These are phyloP conservation scores for Xerocomus amazonicus DNA, from an alignment of 1,284 basidiomycete species.

Conservation along the genomic window DNA sequence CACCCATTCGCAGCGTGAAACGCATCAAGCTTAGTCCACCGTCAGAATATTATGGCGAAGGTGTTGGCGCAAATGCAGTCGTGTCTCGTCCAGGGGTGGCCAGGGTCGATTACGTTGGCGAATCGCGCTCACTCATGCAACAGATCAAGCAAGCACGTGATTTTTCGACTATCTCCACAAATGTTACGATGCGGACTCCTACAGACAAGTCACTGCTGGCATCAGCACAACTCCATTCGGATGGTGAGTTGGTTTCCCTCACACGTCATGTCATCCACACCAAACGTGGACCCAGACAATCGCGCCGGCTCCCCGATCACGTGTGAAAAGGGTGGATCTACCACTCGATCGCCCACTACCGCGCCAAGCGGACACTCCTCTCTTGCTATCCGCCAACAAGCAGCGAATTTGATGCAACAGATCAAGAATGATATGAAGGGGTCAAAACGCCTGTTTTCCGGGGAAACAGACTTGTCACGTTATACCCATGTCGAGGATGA, in stretches of 20 bases:
- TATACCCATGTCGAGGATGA: constrained; percentile 37
- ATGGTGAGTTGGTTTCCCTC: constrained; percentile 14
- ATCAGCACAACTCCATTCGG: neutral
- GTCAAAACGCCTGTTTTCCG: constrained; percentile 65
- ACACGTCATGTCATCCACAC: neutral
- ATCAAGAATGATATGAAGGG: constrained; percentile 74
- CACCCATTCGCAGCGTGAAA: constrained; percentile 67
- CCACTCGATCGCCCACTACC: constrained; percentile 23
- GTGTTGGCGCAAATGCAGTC: constrained; percentile 42
- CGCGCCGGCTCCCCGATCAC: constrained; percentile 9
- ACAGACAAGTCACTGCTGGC: constrained; percentile 11
- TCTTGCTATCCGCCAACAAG: constrained; percentile 67
- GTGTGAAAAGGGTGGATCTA: constrained; percentile 7
- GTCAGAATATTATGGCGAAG: constrained; percentile 51
- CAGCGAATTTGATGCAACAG: constrained; percentile 77
- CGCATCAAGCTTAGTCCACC: constrained; percentile 67
- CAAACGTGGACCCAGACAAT: constrained; percentile 13
- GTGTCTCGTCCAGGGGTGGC: constrained; percentile 45
- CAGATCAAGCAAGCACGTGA: constrained; percentile 71
- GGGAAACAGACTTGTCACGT: constrained; percentile 54
- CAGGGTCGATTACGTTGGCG: constrained; percentile 66
- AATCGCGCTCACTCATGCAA: constrained; percentile 69
- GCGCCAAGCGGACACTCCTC: constrained; percentile 47
- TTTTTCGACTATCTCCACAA: constrained; percentile 68
- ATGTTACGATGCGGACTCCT: constrained; percentile 36